A percentile compares a stretch with the other conserved stretches of the same genome.
These are phyloP conservation scores for Circinella umbellata DNA, from an alignment of 371 early-diverging fungal genomes.

Conservation along the genomic window DNA sequence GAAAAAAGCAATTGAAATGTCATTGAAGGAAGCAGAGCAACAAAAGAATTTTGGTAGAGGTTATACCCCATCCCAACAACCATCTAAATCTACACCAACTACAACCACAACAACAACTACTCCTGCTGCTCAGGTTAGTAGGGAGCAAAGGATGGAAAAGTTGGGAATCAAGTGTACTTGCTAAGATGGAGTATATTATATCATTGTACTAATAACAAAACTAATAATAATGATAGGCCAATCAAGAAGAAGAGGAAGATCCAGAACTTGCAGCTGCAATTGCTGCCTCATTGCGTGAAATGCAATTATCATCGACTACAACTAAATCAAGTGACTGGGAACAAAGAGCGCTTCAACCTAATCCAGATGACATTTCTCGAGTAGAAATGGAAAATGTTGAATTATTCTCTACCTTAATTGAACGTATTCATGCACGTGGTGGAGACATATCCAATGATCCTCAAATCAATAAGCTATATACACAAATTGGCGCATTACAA, in stretches of 20 bases:
- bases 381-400: slow-evolving; percentile 79
- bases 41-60: slow-evolving; percentile 40
- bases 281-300: slow-evolving; percentile 88
- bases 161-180: background rate
- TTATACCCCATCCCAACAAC: slow-evolving; percentile 32
- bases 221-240: background rate
- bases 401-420: slow-evolving; percentile 74
- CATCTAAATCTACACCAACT: background rate
- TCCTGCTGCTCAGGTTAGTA: slow-evolving; percentile 5
- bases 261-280: slow-evolving; percentile 94
- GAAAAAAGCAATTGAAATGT: slow-evolving; percentile 87
- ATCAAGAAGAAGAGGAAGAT: slow-evolving; percentile 54
- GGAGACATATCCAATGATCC: slow-evolving; percentile 67
- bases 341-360: slow-evolving; percentile 6
- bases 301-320: slow-evolving; percentile 28
- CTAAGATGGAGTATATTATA: background rate
- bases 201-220: too few species aligned
- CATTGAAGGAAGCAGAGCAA: slow-evolving; percentile 80
- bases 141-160: background rate
- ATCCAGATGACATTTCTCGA: slow-evolving; percentile 53
- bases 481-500: slow-evolving; percentile 73
- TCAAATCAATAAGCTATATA: slow-evolving; percentile 71
- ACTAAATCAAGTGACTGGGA: slow-evolving; percentile 12
- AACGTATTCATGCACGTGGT: slow-evolving; percentile 59
- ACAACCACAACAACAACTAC: slow-evolving; percentile 1